Base-by-base conservation (phyloP, 306 rosid genomes). In the Amphicarpaea edgeworthii region DNA sequence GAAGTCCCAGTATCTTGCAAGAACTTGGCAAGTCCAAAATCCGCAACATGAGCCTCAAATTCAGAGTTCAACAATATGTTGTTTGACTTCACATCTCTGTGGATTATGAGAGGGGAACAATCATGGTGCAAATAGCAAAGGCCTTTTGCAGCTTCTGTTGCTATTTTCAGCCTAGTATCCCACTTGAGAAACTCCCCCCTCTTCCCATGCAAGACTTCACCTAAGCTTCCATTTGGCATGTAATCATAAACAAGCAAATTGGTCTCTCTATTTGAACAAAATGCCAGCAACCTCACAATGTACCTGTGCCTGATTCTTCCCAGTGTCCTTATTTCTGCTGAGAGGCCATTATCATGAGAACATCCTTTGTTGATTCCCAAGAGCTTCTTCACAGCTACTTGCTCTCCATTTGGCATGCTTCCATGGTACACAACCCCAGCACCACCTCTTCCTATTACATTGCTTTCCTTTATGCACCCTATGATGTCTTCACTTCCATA, bases 1-100 rank as follows among this genome's bases (percentile, higher is more conserved):
- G 98, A 93, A 16, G 95, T 77, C 1, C 93, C 98, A 51, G 86
- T 82, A 73, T 89, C 97, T 30, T 83, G 93, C 85, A 93, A 81
- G 84, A 91, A 89, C 88, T 93, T 93, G 86, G 98, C 98, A 7
- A 93, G 91, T 10, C 98, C 98, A 68, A 93, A 93, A 55, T 93
- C 98, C 17, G 98, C 98, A 32, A 93, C 97, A 84, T 93, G 98
- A 81, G 97, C 98, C 83, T 93, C 98, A 50, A 82, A 88, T 21
- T 91, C 90, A 26, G 93, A 83, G 84, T 91, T 77, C 37, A 93
- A 81, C 75, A 93, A 50, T 32, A 93, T 93, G 83, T 93, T 93
- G 82, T 93, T 93, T 61, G 98, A 93, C 85, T 93, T 93, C 5
- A 93, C 98, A 70, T 93, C 98, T 41, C 98, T 86, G 24, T 93